A percentile compares a stretch with the other conserved stretches of the same genome.
phyloP scores from a whole-genome alignment of 2,329 filamentous ascomycete genomes.

The Zasmidium citrigriseum region DNA sequence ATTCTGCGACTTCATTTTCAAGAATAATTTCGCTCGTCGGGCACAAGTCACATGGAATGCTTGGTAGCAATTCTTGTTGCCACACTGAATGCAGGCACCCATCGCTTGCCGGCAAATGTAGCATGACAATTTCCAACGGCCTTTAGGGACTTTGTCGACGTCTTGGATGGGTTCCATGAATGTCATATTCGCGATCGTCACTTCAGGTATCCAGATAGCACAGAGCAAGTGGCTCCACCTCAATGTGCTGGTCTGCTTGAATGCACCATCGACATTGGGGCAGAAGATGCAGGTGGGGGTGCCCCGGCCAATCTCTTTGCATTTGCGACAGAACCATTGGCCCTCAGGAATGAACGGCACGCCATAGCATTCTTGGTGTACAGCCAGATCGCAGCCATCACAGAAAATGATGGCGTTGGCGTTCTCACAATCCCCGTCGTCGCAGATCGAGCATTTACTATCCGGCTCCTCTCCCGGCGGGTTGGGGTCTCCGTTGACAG shows the following conservation, averaged over 20 bases:
- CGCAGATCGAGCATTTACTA: constrained; percentile 95
- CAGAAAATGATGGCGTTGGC: constrained; percentile 99
- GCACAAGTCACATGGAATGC: constrained; percentile 98
- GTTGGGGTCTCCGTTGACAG: constrained; percentile 89
- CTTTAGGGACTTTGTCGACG: constrained; percentile 94
- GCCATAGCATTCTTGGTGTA: constrained; percentile 98
- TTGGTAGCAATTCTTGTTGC: constrained; percentile 94
- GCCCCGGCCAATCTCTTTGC: constrained; percentile 89
- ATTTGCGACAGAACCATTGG: constrained; percentile 97
- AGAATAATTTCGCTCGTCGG: constrained; percentile 78
- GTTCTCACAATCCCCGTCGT: constrained; percentile 99
- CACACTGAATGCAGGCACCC: constrained; percentile 97
- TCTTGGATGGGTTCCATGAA: constrained; percentile 99
- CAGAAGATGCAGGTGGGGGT: constrained; percentile 97
- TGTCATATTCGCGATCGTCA: constrained; percentile 90
- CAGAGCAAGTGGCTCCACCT: constrained; percentile 97
- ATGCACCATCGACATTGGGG: constrained; percentile 94
- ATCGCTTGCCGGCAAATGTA: constrained; percentile 98
- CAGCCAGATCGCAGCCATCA: constrained; percentile 94
- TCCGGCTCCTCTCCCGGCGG: constrained; percentile 86
- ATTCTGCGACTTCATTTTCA: constrained; percentile 95
- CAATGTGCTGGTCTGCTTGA: constrained; percentile 95
- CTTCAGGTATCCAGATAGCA: constrained; percentile 98
- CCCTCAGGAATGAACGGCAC: constrained; percentile 98
- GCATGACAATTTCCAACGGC: constrained; percentile 80